phyloP scores from a whole-genome alignment of 306 rosid genomes.

The Prunus mongolica region DNA sequence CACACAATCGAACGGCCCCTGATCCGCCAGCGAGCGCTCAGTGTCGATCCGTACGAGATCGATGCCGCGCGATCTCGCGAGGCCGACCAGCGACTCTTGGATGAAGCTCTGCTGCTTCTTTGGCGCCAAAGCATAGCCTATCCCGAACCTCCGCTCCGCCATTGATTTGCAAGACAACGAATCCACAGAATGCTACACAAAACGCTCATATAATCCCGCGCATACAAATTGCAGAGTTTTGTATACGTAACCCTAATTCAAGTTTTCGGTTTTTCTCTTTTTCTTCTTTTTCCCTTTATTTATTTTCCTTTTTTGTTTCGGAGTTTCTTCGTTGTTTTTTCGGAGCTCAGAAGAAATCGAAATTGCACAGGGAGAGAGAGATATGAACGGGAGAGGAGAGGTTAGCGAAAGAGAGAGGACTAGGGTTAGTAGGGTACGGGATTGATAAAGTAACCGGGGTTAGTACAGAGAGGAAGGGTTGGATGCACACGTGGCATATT shows the following conservation, averaged over 20 bases:
- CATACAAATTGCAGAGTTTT: constrained; percentile 26
- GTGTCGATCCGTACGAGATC: constrained; percentile 58
- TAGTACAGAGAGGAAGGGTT: background rate
- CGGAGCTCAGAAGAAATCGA: background rate
- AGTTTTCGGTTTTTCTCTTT: too few relatives aligned
- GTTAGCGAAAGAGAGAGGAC: constrained; percentile 6
- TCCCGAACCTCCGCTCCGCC: constrained; percentile 61
- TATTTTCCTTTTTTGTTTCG: background rate
- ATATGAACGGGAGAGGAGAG: background rate
- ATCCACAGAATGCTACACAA: background rate
- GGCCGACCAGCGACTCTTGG: constrained; percentile 51
- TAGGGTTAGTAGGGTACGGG: constrained; percentile 40
- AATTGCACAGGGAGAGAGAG: background rate
- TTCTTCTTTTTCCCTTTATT: background rate
- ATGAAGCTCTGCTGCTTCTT: constrained; percentile 88
- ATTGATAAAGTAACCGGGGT: constrained; percentile 27
- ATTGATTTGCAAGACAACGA: constrained; percentile 25
- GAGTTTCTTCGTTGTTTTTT: background rate
- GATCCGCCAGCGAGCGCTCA: constrained; percentile 46
- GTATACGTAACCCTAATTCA: constrained; percentile 17
- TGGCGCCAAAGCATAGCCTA: constrained; percentile 78
- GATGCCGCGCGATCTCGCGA: constrained; percentile 63
- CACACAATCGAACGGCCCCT: constrained; percentile 76
- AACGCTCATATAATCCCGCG: constrained; percentile 25
- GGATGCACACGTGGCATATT: constrained; percentile 42